phyloP scores from a whole-genome alignment of 2,329 filamentous ascomycete genomes.

The Clarireedia homoeocarpa region DNA sequence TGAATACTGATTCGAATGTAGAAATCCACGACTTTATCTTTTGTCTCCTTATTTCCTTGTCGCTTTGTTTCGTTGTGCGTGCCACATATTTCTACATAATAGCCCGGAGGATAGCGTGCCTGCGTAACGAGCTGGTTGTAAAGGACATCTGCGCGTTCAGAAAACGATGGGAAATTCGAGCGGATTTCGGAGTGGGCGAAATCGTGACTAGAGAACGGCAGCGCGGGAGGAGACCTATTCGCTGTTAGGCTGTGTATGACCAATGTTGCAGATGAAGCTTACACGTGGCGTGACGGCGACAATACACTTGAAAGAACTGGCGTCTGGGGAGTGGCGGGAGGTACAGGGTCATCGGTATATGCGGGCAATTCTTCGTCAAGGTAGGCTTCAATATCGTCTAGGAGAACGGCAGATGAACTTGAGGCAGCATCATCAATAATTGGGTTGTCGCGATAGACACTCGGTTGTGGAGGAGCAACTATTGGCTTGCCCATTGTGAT shows the following conservation, averaged over 20 bases:
- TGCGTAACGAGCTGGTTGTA: slow-evolving; percentile 20
- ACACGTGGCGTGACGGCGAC: background rate
- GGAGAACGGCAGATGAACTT: slow-evolving; percentile 19
- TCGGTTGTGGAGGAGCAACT: background rate
- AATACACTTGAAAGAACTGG: background rate
- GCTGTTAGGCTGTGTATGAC: background rate
- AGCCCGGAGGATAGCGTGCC: slow-evolving; percentile 20
- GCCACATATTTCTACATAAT: slow-evolving; percentile 26
- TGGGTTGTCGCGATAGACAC: slow-evolving; percentile 17
- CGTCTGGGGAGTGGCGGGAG: background rate
- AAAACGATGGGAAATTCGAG: slow-evolving; percentile 23
- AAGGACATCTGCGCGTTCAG: slow-evolving; percentile 16
- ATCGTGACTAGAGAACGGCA: slow-evolving; percentile 21
- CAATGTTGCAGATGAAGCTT: background rate
- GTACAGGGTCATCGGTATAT: slow-evolving; percentile 12
- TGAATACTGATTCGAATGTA: slow-evolving; percentile 52
- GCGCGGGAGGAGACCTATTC: slow-evolving; percentile 13
- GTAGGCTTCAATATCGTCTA: slow-evolving; percentile 15
- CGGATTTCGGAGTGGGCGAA: slow-evolving; percentile 16
- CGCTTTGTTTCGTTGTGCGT: slow-evolving; percentile 26
- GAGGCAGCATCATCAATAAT: slow-evolving; percentile 20
- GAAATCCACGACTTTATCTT: slow-evolving; percentile 48
- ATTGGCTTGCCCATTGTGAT: background rate
- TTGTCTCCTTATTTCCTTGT: slow-evolving; percentile 36
- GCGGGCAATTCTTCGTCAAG: slow-evolving; percentile 13